These are phyloP conservation scores for Pyrenula aspistea DNA, from an alignment of 495 filamentous ascomycete genomes.

Conservation along the genomic window DNA sequence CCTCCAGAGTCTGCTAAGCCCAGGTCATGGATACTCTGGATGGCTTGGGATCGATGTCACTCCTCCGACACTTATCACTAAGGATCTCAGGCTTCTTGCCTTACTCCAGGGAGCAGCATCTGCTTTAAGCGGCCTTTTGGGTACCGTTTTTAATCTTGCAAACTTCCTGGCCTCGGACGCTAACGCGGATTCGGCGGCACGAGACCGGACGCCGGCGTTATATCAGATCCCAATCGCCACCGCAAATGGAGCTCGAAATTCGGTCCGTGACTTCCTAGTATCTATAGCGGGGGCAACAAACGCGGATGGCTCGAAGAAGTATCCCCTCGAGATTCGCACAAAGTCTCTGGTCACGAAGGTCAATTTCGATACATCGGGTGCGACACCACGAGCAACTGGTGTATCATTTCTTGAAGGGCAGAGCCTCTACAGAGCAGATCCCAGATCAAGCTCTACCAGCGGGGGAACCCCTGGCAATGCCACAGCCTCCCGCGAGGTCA, in stretches of 20 bases:
- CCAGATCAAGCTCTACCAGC: constrained; percentile 14
- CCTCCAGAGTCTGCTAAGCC: constrained; percentile 12
- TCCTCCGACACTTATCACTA: constrained; percentile 30
- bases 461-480: constrained; percentile 31
- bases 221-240: constrained; percentile 39
- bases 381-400: constrained; percentile 41
- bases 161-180: constrained; percentile 37
- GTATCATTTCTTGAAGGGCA: constrained; percentile 51
- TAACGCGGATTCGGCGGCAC: constrained; percentile 29
- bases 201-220: constrained; percentile 29
- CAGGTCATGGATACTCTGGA: constrained; percentile 46
- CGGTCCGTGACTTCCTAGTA: constrained; percentile 40
- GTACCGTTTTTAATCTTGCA: constrained; percentile 23
- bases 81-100: constrained; percentile 39
- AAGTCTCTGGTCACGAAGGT: constrained; percentile 52
- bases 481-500: constrained; percentile 45
- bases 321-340: constrained; percentile 45
- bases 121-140: constrained; percentile 30
- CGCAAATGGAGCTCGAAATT: constrained; percentile 32
- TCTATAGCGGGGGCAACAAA: constrained; percentile 36
- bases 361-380: constrained; percentile 31
- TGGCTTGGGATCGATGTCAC: constrained; percentile 41
- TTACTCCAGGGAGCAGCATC: constrained; percentile 36
- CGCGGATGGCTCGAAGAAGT: constrained; percentile 38
- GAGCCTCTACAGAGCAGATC: constrained; percentile 47